Conservation (phyloP, 2,329 filamentous ascomycete species). For the Parasarocladium wereldwijsianum region DNA sequence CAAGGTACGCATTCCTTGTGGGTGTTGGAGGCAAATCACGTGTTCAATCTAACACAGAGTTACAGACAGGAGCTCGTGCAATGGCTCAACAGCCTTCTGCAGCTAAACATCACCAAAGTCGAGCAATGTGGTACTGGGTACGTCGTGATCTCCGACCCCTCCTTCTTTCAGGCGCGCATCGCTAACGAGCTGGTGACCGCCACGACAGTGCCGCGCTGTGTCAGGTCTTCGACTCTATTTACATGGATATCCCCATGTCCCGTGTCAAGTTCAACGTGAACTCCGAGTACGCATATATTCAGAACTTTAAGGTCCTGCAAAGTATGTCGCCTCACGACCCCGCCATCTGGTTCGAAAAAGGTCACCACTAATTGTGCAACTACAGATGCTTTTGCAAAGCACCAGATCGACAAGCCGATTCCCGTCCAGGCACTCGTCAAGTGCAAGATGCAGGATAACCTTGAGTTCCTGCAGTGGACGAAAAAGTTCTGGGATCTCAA, state of each 20-base stretch:
- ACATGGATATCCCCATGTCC: conserved; percentile 85
- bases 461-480: conserved; percentile 94
- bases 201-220: conserved; percentile 76
- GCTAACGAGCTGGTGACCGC: conserved; percentile 2
- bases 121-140: conserved; percentile 99
- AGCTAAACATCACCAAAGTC: conserved; percentile 96
- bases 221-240: conserved; percentile 98
- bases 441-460: conserved; percentile 99
- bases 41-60: conserved; percentile 9
- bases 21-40: conserved; percentile 3
- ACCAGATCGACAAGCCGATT: conserved; percentile 78
- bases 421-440: conserved; percentile 82
- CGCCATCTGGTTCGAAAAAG: conserved; percentile 3
- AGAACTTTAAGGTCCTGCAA: conserved; percentile 97
- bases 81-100: conserved; percentile 95
- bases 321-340: conserved; percentile 41
- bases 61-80: conserved; percentile 83
- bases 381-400: conserved; percentile 67
- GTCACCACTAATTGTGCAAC: conserved; percentile 5
- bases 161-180: conserved; percentile 5
- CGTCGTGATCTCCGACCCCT: conserved; percentile 17
- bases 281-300: conserved; percentile 90
- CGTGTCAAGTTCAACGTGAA: conserved; percentile 98
- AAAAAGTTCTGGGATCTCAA: conserved; percentile 98
- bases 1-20: no score